These are phyloP conservation scores for Climacium dendroides DNA, from an alignment of 225 moss, liverwort and hornwort species.

Conservation along the genomic window DNA sequence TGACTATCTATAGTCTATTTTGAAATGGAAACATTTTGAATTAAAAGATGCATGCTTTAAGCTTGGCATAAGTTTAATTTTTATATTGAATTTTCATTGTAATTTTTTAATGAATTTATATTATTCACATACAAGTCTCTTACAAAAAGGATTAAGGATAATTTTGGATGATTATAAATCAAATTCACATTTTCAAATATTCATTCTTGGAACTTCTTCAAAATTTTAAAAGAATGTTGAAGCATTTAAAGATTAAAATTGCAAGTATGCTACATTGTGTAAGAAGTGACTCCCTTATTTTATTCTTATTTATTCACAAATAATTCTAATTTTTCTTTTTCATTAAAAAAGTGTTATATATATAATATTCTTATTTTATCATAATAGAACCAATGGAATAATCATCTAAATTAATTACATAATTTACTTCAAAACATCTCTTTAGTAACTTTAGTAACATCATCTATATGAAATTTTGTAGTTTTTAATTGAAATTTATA, in stretches of 20 bases:
- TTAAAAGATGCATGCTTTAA: neutral
- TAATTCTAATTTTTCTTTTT: neutral
- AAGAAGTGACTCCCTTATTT: accelerated
- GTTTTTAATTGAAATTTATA: neutral
- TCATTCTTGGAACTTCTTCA: neutral
- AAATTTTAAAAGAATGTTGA: too few relatives aligned
- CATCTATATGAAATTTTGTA: neutral
- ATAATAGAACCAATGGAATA: neutral
- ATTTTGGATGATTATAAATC: neutral
- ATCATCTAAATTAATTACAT: neutral
- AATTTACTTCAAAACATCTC: neutral
- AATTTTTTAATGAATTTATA: neutral
- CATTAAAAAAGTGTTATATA: accelerated
- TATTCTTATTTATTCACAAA: neutral
- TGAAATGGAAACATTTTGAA: neutral
- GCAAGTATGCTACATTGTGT: neutral
- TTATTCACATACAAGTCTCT: neutral
- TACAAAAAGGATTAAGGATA: neutral
- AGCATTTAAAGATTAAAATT: neutral
- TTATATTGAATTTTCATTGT: neutral
- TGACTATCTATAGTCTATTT: neutral
- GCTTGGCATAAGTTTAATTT: accelerated
- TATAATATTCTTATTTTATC: accelerated
- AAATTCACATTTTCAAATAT: neutral
- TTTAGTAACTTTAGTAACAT: accelerated